These are phyloP conservation scores for Osmanthus fragrans DNA, from an alignment of 257 asterid genomes.

Conservation along the genomic window DNA sequence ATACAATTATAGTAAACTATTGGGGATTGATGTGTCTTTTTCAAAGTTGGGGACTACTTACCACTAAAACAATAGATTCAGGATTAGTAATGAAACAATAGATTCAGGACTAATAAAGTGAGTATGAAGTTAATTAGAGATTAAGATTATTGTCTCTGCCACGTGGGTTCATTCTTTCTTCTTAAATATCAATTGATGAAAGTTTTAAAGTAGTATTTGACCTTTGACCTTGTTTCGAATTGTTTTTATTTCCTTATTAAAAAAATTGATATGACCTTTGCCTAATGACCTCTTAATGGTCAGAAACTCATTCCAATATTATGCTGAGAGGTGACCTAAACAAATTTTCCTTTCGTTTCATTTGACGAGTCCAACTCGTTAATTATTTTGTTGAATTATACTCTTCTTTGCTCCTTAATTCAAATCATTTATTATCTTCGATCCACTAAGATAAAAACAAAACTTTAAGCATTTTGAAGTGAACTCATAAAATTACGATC, in stretches of 20 bases:
- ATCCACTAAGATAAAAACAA: too few relatives aligned
- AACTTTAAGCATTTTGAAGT: too few relatives aligned
- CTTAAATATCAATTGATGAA: neutral
- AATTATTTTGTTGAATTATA: too few relatives aligned
- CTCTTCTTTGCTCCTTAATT: neutral
- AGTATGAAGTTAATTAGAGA: neutral
- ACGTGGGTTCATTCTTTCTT: conserved; percentile 17
- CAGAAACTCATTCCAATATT: neutral
- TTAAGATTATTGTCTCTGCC: conserved; percentile 7
- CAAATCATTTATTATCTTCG: too few relatives aligned
- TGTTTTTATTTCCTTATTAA: neutral
- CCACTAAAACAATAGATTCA: neutral
- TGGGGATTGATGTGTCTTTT: neutral
- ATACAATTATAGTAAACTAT: neutral
- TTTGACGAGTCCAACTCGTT: too few relatives aligned
- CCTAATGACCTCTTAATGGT: neutral
- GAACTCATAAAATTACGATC: too few relatives aligned
- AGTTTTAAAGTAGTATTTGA: neutral
- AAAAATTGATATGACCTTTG: neutral
- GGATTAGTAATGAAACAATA: neutral
- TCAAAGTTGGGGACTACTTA: too few relatives aligned
- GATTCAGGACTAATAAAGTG: conserved; percentile 5
- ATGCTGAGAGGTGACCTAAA: neutral
- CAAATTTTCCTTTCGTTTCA: too few relatives aligned
- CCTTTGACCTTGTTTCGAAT: neutral